These are phyloP conservation scores for Nemania sp. DNA, from an alignment of 2,329 filamentous ascomycete species.

Conservation along the genomic window DNA sequence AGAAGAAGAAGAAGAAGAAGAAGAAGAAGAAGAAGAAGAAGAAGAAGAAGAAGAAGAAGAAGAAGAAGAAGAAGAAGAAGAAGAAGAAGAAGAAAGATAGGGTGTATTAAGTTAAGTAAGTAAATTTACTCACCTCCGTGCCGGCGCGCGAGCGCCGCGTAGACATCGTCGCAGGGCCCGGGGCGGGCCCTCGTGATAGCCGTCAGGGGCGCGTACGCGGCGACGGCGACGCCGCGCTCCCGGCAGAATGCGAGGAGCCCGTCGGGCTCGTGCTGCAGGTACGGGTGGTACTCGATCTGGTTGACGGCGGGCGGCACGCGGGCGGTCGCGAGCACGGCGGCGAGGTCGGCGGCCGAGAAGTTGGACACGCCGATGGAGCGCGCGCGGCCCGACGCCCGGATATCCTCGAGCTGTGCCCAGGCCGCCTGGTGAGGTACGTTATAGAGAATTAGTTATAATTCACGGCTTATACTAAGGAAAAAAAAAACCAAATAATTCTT, in stretches of 20 bases:
- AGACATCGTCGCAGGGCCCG: slow-evolving; percentile 59
- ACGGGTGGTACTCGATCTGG: slow-evolving; percentile 82
- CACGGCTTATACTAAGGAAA: too few species aligned
- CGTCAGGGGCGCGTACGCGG: slow-evolving; percentile 61
- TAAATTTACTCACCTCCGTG: too few species aligned
- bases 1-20: too few species aligned
- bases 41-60: too few species aligned
- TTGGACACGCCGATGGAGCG: slow-evolving; percentile 79
- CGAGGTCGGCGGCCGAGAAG: slow-evolving; percentile 63
- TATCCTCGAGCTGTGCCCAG: slow-evolving; percentile 66
- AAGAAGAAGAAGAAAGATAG: too few species aligned
- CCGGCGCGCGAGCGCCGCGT: slow-evolving; percentile 58
- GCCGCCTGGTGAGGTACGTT: too few species aligned
- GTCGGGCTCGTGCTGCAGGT: slow-evolving; percentile 63
- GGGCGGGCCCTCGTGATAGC: slow-evolving; percentile 48
- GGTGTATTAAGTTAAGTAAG: too few species aligned
- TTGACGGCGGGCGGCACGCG: slow-evolving; percentile 70
- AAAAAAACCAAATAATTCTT: too few species aligned
- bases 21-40: too few species aligned
- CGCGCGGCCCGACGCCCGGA: slow-evolving; percentile 68
- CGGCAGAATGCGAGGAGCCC: slow-evolving; percentile 62
- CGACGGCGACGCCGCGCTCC: slow-evolving; percentile 59
- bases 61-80: too few species aligned
- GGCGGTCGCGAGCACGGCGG: slow-evolving; percentile 61
- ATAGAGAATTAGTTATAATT: too few species aligned